Evolutionary conservation across 148 eudicot species (phyloP).

Genomic region (Rhododendron kiyosumense): DNA sequence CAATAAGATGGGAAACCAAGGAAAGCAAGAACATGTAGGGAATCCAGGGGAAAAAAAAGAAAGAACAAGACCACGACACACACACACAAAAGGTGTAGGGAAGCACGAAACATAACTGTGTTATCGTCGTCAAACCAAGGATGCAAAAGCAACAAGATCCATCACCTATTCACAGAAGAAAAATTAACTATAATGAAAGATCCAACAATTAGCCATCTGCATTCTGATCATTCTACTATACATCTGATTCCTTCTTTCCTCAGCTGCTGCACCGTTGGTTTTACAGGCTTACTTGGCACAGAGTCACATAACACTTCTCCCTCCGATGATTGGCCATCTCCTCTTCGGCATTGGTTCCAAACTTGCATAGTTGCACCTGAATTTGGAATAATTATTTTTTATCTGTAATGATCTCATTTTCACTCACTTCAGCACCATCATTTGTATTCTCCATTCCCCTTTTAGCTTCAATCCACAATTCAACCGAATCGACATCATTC

Average conservation of each 20-base stretch:
- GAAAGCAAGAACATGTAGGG: too few relatives aligned
- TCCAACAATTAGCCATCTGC: not conserved
- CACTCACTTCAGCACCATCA: not conserved
- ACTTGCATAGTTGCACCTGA: not conserved
- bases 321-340: not conserved
- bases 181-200: too few relatives aligned
- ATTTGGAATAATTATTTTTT: not conserved
- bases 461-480: not conserved
- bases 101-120: not conserved
- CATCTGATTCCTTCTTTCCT: not conserved
- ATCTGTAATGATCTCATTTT: not conserved
- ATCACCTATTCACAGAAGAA: not conserved
- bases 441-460: not conserved
- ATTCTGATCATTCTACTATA: too few relatives aligned
- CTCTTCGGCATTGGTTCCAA: not conserved
- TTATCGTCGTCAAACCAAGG: not conserved
- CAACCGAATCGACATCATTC: too few relatives aligned
- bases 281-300: not conserved
- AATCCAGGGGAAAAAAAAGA: too few relatives aligned
- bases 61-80: too few relatives aligned
- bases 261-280: not conserved
- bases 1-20: too few relatives aligned
- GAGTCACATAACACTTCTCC: not conserved
- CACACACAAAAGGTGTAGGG: not conserved
- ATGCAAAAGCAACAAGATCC: not conserved